Base-by-base conservation (phyloP, 805 yeast genomes). In the Saturnispora saitoi region DNA sequence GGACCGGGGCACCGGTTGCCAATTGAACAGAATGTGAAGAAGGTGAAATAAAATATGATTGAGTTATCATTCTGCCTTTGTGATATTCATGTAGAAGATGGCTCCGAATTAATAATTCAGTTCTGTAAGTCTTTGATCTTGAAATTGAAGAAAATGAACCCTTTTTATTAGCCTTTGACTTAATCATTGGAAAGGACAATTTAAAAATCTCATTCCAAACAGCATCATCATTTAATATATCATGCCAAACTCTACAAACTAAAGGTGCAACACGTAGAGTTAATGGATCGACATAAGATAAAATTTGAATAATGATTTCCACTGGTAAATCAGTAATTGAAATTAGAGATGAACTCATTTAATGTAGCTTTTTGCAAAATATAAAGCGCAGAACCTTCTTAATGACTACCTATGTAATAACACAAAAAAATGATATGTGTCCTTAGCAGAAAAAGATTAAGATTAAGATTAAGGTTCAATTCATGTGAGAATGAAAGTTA, bases 191-290 rank as follows among this genome's bases (percentile, higher is more conserved):
- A 52, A 73, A 73, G 43, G 66, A 63, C 31, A 61, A 53, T 30
- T 59, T 58, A 54, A 77, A 77, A 6, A 77, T 69, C 34, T 64
- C 67, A 51, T 63, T 61, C 82, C 82, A 77, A 24, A 76, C 70
- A 10, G 65, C 60, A 48, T 69, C 67, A 55, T 76, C 76, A 47
- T 66, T 65, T 2, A 75, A 66, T 2, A 73, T 68, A 37, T 52
- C 52, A 51, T 70, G 63, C 83, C 83, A 77, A 41, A 64, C 55
- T 45, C 62, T 67, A 53, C 81, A 77, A 6, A 77, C 83, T 19
- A 66, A 52, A 7, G 76, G 64, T 7, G 71, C 55, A 17, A 56
- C 59, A 45, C 63, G 63, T 42, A 77, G 60, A 28, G 77, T 71
- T 3, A 60, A 54, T 3, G 77, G 72, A 47, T 77, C 78, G 7